Evolutionary conservation across 768 basidiomycete genomes (phyloP).

Genomic region (Auricularia sp.): DNA sequence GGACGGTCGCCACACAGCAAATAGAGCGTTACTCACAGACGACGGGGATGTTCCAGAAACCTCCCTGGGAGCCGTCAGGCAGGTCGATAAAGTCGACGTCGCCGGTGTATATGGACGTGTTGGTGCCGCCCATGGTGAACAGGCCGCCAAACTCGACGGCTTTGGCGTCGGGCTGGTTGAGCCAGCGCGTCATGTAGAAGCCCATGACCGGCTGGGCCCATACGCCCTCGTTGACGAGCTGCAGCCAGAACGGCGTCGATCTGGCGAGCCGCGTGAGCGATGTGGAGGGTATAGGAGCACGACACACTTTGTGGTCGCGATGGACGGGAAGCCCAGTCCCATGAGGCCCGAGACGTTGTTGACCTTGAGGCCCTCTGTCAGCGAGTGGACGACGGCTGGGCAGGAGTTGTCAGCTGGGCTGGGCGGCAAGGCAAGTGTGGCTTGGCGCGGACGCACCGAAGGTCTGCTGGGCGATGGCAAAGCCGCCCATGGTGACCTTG

Average conservation of each 20-base stretch:
- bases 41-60: constrained; percentile 51
- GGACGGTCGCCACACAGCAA: neutral
- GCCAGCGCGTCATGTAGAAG: constrained; percentile 50
- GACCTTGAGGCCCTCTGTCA: constrained; percentile 29
- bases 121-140: constrained; percentile 64
- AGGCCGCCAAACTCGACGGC: constrained; percentile 43
- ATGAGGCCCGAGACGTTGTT: constrained; percentile 57
- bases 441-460: constrained; percentile 33
- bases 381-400: neutral
- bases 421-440: constrained; percentile 7
- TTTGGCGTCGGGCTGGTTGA: neutral
- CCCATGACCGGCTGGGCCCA: constrained; percentile 46
- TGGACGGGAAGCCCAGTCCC: constrained; percentile 58
- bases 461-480: constrained; percentile 43
- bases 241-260: constrained; percentile 58
- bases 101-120: constrained; percentile 52
- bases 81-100: constrained; percentile 56
- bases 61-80: constrained; percentile 16
- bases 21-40: neutral
- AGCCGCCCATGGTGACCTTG: constrained; percentile 55
- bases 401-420: neutral
- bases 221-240: constrained; percentile 32
- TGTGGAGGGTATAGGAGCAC: neutral
- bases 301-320: constrained; percentile 39
- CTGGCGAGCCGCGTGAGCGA: neutral